Evolutionary conservation across 768 basidiomycete genomes (phyloP), one percentile per base, ranked within the genome.

Genomic region (Imleria badia): DNA sequence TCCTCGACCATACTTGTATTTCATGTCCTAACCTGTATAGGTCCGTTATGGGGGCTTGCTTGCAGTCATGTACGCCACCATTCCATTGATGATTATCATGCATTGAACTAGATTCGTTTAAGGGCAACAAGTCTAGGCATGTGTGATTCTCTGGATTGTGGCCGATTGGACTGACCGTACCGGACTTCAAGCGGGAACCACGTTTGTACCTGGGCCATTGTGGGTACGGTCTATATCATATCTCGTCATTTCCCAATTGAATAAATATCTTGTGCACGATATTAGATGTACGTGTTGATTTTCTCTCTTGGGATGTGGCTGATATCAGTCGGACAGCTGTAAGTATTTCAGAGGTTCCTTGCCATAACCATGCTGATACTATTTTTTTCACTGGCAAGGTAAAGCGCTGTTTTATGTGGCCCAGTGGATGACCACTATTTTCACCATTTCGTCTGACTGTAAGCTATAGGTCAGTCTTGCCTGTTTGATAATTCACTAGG

Each of bases 31-130:
- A 26, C 12, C 44, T 46, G n/a, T n/a, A n/a, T n/a, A 59, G 58
- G 49, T 59, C n/a, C 54, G 54, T 30, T 59, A 59, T 51, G 13
- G 20, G 19, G 58, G 54, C 20, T 7, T 56, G 20, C 22, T 40
- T 6, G 10, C 40, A 17, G 3, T 38, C 15, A 23, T 56, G 58
- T 59, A 52, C 22, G 50, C 3, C 13, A 43, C 10, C 8, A 2
- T 35, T 22, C 31, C 5, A 12, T 33, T 44, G 5, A 7, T 38
- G 15, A 15, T 23, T 15, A 19, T 42, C 5, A 33, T 5, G 1
- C 3, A 15, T 10, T 44, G 22, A 52, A 15, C n/a, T 26, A 31
- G 6, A 19, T 50, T 26, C 29, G 22, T 23, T 6, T n/a, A n/a
- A n/a, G n/a, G n/a, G n/a, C n/a, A 14, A 30, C 5, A 22, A 53